Base-by-base conservation (phyloP, 2,329 filamentous ascomycete species). In the Ophiosphaerella korrae region DNA sequence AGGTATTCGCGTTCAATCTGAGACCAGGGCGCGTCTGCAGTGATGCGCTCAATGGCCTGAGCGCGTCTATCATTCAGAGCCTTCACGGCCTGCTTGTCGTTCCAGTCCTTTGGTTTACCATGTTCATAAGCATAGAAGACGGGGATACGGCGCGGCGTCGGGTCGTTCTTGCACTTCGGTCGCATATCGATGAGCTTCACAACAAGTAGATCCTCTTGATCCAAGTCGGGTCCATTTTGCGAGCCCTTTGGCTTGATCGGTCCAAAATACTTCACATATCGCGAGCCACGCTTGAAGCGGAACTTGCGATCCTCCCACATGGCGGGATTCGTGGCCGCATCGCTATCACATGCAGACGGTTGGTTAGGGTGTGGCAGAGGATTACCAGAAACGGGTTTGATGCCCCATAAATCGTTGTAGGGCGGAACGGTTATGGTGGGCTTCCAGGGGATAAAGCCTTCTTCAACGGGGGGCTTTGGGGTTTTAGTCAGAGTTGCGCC, bases 171-270 rank as follows among this genome's bases (percentile, higher is more conserved):
- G 18, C 32, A 43, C 13, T 44, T 59, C 1, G 58, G 50, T 3
- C 68, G 64, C 61, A 71, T 66, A 14, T 72, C 67, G 7, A 72
- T 68, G 3, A 72, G 45, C 1, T 49, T 53, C 5, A 71, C 33
- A 9, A 62, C 34, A 1, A 67, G 42, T 2, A 58, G 23, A 2
- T 63, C 50, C 31, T 65, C 45, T 34, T 70, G 66, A 39, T 69
- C 62, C 3, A 65, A 42, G 7, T 18, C 36, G 4, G 47, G 16
- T 3, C 48, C 42, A 8, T 48, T 18, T 2, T 44, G 52, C 1
- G 43, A 32, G 7, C 52, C 39, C 12, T 42, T 26, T 1, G 55
- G 55, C 14, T 42, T 40, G 13, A 52, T 44, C 9, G 49, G 44
- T 0, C 53, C 53, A 24, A 56, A 52, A 29, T 55, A 55, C 16